Evolutionary conservation across 2,329 filamentous ascomycete genomes (phyloP).

Genomic region (Monosporascus sp.): DNA sequence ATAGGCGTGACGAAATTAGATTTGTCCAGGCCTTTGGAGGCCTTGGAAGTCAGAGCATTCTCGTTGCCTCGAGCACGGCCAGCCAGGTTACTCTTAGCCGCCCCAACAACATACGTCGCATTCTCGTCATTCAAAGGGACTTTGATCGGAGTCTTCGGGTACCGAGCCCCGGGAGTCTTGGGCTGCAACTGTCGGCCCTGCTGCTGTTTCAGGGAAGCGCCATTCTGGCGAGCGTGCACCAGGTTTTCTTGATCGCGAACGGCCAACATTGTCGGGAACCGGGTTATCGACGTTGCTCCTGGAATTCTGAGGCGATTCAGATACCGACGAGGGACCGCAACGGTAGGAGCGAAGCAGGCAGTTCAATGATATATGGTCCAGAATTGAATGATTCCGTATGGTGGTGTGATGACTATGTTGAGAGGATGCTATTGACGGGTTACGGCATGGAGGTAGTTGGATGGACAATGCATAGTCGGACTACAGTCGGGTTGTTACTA

Average conservation of each 20-base stretch:
- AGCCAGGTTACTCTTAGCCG: constrained; percentile 54
- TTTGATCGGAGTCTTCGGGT: constrained; percentile 78
- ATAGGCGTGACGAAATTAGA: constrained; percentile 73
- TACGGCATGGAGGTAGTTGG: too few relatives aligned
- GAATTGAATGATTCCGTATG: too few relatives aligned
- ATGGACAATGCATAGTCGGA: too few relatives aligned
- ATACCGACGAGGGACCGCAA: background rate
- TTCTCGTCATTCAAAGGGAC: constrained; percentile 82
- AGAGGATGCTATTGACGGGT: too few relatives aligned
- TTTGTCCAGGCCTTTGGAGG: constrained; percentile 44
- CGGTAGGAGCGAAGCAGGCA: too few relatives aligned
- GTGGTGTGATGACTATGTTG: too few relatives aligned
- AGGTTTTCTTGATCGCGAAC: constrained; percentile 85
- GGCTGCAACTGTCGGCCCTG: constrained; percentile 47
- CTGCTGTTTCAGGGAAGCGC: constrained; percentile 66
- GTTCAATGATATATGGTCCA: too few relatives aligned
- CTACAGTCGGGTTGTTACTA: too few relatives aligned
- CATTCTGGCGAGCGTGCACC: constrained; percentile 68
- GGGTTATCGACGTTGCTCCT: too few relatives aligned
- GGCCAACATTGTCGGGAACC: constrained; percentile 57
- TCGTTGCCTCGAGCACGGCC: constrained; percentile 52
- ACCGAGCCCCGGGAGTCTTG: constrained; percentile 74
- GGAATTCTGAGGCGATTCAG: constrained; percentile 18
- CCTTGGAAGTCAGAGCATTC: constrained; percentile 47
- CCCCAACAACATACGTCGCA: constrained; percentile 50